A percentile compares a stretch with the other conserved stretches of the same genome.
phyloP scores from a whole-genome alignment of 352 stramenopile genomes.

The Pelagophyceae sp. region DNA sequence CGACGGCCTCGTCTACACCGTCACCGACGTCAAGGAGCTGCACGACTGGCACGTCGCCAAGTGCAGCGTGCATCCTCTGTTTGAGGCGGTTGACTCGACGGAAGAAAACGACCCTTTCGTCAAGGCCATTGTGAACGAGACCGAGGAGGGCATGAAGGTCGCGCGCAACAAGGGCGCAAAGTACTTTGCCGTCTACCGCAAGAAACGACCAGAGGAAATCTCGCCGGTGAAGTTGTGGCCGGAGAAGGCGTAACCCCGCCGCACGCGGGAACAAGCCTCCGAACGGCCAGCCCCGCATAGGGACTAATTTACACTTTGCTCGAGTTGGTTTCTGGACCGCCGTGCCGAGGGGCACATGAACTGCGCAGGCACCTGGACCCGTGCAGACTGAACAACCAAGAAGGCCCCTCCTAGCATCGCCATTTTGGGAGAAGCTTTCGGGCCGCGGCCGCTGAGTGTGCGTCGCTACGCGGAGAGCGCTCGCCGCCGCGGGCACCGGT shows the following conservation, averaged over 20 bases:
- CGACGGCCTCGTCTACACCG: slow-evolving; percentile 88
- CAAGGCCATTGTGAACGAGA: slow-evolving; percentile 86
- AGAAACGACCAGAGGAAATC: background rate
- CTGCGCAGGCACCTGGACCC: too few species aligned
- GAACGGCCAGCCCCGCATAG: too few species aligned
- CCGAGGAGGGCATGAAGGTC: slow-evolving; percentile 98
- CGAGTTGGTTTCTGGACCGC: too few species aligned
- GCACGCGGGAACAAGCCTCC: too few species aligned
- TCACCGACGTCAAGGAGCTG: slow-evolving; percentile 96
- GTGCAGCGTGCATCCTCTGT: slow-evolving; percentile 80
- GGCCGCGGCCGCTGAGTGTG: too few species aligned
- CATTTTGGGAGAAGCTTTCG: too few species aligned
- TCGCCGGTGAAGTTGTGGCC: background rate
- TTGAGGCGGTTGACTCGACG: slow-evolving; percentile 71
- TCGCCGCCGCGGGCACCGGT: too few species aligned
- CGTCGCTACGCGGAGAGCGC: too few species aligned
- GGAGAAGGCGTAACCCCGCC: background rate
- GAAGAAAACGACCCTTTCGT: slow-evolving; percentile 81
- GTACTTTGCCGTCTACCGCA: slow-evolving; percentile 39
- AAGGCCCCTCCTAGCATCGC: too few species aligned
- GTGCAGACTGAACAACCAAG: too few species aligned
- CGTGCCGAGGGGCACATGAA: too few species aligned
- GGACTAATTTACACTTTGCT: too few species aligned
- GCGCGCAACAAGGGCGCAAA: slow-evolving; percentile 69
- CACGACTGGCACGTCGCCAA: slow-evolving; percentile 94